These are phyloP conservation scores for Pueraria montana DNA, from an alignment of 306 rosid genomes.

Conservation along the genomic window DNA sequence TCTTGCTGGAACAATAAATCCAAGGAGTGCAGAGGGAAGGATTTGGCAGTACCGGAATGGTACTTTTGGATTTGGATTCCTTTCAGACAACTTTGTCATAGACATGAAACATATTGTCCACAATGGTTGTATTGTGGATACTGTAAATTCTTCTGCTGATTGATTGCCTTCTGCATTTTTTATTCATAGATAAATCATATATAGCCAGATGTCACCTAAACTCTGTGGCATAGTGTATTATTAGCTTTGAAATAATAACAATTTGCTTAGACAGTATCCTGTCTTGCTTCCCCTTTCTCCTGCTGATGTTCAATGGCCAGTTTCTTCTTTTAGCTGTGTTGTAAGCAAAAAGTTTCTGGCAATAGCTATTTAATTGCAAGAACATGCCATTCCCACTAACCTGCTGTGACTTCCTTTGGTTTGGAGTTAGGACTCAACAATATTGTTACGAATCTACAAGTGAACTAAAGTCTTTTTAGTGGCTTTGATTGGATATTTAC, in stretches of 20 bases:
- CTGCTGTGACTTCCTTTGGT: constrained; percentile 31
- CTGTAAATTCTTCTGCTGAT: constrained; percentile 53
- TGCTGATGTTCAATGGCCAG: not conserved
- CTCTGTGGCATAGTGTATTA: constrained; percentile 43
- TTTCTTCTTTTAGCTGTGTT: constrained; percentile 14
- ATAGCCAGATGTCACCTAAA: constrained; percentile 52
- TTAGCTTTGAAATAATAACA: constrained; percentile 43
- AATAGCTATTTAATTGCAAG: not conserved
- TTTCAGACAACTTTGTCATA: constrained; percentile 77
- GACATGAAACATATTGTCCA: constrained; percentile 75
- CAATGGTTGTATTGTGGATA: constrained; percentile 71
- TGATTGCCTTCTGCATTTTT: constrained; percentile 31
- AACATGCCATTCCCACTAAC: not conserved
- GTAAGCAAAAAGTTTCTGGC: not conserved
- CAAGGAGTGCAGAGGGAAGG: constrained; percentile 79
- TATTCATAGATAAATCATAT: constrained; percentile 48
- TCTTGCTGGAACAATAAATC: constrained; percentile 61
- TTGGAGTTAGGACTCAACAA: constrained; percentile 7
- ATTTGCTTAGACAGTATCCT: not conserved
- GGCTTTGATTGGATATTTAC: not conserved
- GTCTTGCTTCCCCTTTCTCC: not conserved
- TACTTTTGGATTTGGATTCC: constrained; percentile 89
- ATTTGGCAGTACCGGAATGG: constrained; percentile 90
- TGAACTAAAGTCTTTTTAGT: not conserved
- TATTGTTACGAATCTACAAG: not conserved